These are phyloP conservation scores for Zymoseptoria ardabiliae DNA, from an alignment of 2,329 filamentous ascomycete species.

Conservation along the genomic window DNA sequence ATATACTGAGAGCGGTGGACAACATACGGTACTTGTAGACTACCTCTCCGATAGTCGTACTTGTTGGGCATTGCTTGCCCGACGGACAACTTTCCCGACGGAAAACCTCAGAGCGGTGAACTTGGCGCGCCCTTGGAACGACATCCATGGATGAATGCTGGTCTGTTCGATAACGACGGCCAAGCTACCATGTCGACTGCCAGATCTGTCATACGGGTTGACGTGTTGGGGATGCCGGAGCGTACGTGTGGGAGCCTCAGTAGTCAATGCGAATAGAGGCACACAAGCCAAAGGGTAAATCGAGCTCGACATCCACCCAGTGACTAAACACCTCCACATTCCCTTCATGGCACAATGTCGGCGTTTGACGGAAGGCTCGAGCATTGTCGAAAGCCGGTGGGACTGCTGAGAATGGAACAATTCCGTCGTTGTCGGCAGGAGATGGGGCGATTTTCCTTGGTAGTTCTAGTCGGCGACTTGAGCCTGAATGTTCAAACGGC, in stretches of 20 bases:
- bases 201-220: neutral
- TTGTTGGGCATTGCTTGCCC: neutral
- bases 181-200: neutral
- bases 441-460: neutral
- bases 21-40: neutral
- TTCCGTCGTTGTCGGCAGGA: neutral
- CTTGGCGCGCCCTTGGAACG: neutral
- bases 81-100: neutral
- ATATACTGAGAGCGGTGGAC: neutral
- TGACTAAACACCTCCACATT: neutral
- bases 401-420: too few species aligned
- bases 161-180: neutral
- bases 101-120: neutral
- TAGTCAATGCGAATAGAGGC: too few species aligned
- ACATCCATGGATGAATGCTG: neutral
- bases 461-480: neutral
- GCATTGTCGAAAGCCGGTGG: neutral
- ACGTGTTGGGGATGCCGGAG: neutral
- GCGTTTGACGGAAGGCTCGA: neutral
- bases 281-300: too few species aligned
- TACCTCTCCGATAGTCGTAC: neutral
- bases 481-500: neutral
- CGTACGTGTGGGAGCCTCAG: neutral
- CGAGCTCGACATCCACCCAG: too few species aligned
- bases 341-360: neutral